Evolutionary conservation across 1,284 basidiomycete species (phyloP), one percentile per base, ranked within the genome.

Genomic region (Ceratobasidium sp.): DNA sequence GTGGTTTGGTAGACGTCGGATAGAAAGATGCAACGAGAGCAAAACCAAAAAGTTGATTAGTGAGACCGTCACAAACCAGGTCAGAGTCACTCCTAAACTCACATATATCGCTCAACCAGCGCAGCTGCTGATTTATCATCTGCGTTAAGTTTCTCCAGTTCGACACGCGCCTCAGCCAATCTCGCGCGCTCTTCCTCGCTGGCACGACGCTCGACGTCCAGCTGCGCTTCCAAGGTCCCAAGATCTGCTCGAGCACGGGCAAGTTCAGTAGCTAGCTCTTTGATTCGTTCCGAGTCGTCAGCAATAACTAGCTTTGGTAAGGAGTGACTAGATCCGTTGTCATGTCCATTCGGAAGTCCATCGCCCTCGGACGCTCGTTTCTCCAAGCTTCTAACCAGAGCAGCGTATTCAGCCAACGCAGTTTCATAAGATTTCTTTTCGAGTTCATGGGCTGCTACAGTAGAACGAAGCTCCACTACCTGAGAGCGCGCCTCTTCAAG

Each of bases 71-170:
- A 54, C 33, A 38, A 17, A 26, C 33, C 28, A 12, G 42, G 44
- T 42, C 26, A 12, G n/a, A 50, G 28, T 48, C 23, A 68, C 3
- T 28, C 33, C 33, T 42, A n/a, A 26, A 80, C 89, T 77, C 81
- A 94, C 95, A 96, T 96, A 84, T 96, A 96, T 65, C 94, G 89
- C 74, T 94, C 92, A 42, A 96, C 94, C 88, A 96, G 94, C 82
- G 92, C 93, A 13, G 93, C 91, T 0, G 95, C 94, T 1, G 91
- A 90, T 15, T 88, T 89, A 79, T 96, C 94, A 79, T 96, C 93
- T n/a, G 91, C 84, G 78, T 87, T 85, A 57, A 90, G 86, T 79
- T 86, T 87, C 77, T 93, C 89, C n/a, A 94, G 84, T 79, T 92
- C 90, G 1, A 86, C 84, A 68, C 88, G 86, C 0, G 87, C 83